Conservation (phyloP, 108 stramenopile genomes). For the Fragilaria crotonensis region DNA sequence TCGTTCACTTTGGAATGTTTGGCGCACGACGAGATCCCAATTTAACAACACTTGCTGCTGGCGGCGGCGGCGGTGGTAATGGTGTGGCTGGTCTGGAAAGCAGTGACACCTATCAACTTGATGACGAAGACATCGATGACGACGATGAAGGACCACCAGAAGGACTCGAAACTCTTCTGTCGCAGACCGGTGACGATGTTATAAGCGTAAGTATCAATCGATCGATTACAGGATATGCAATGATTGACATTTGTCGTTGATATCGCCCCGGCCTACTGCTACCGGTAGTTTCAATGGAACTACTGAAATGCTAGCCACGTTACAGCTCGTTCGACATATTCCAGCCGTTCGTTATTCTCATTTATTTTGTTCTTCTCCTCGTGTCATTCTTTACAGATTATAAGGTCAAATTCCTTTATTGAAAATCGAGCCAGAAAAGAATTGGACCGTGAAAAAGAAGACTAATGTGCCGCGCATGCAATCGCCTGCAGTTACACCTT, state of each 20-base stretch:
- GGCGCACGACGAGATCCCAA: neutral
- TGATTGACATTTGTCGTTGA: too few species aligned
- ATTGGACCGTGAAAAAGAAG: neutral
- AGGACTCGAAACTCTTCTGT: neutral
- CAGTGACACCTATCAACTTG: neutral
- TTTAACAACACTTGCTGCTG: too few species aligned
- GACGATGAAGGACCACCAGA: conserved; percentile 6
- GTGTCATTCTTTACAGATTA: neutral
- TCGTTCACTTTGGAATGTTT: conserved; percentile 29
- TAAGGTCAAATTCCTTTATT: neutral
- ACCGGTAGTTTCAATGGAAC: too few species aligned
- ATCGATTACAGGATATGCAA: too few species aligned
- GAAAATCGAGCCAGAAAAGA: neutral
- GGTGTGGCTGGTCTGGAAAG: conserved; percentile 2
- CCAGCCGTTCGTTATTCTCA: neutral
- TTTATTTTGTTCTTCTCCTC: neutral
- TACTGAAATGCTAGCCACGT: too few species aligned
- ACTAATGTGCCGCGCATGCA: too few species aligned
- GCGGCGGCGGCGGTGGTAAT: too few species aligned
- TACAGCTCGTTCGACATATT: too few species aligned
- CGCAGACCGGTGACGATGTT: neutral
- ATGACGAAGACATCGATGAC: neutral
- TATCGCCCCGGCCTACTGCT: too few species aligned
- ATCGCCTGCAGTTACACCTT: too few species aligned
- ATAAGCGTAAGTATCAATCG: neutral